Percentiles rank a stretch among this genome's conserved stretches.
phyloP scores from a whole-genome alignment of 83 land plant species.

The Larix sibirica region DNA sequence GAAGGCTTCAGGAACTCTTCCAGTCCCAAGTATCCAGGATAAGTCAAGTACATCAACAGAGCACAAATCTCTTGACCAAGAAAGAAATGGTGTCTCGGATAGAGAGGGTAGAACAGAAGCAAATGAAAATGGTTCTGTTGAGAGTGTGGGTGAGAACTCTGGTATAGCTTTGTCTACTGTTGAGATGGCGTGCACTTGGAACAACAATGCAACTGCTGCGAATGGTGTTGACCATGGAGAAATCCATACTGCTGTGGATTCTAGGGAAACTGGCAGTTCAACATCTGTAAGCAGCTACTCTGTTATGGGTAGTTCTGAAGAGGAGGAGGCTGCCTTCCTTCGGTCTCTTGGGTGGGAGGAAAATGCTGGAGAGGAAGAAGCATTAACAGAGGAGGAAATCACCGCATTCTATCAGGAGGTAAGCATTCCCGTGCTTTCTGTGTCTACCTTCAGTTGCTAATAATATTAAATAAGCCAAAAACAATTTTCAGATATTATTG shows the following conservation, averaged over 20 bases:
- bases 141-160: background rate
- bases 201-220: background rate
- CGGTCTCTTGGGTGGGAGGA: slow-evolving; percentile 66
- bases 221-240: background rate
- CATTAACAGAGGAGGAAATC: slow-evolving; percentile 54
- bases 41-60: background rate
- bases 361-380: slow-evolving; percentile 39
- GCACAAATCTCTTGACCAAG: background rate
- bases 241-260: background rate
- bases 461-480: too few relatives aligned
- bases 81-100: background rate
- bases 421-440: background rate
- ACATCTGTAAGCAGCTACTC: background rate
- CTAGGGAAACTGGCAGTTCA: slow-evolving; percentile 13
- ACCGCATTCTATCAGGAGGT: slow-evolving; percentile 39
- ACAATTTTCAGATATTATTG: too few relatives aligned
- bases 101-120: background rate
- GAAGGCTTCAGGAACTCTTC: slow-evolving; percentile 21
- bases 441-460: background rate
- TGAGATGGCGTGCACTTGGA: slow-evolving; percentile 6
- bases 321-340: slow-evolving; percentile 45
- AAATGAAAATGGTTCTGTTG: slow-evolving; percentile 10
- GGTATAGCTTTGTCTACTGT: background rate
- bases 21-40: too few relatives aligned
- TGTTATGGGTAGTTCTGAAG: slow-evolving; percentile 26